Evolutionary conservation across 2,329 filamentous ascomycete genomes (phyloP), one percentile per base, ranked within the genome.

Genomic region (Alternaria brassicae): DNA sequence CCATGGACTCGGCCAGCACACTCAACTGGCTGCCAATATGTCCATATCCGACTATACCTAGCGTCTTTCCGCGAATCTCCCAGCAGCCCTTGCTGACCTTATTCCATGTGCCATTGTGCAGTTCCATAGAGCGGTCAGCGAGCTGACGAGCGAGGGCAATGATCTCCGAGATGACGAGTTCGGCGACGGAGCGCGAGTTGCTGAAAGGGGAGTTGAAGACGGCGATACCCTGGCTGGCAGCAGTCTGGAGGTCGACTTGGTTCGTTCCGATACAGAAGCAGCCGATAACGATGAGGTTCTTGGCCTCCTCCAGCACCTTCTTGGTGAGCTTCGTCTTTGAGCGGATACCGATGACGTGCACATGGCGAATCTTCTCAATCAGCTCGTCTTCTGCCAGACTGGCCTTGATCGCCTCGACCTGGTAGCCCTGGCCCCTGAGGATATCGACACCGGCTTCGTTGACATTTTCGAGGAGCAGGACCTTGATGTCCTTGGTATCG

Each of bases 201-300:
- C 91, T 93, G 81, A 99, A 99, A 1, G 95, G 95, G 44, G 95
- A 98, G 82, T 99, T 99, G 88, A 99, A 99, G 65, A 99, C 95
- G 34, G 93, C 93, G 77, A 98, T 97, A 67, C 95, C 93, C 75
- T 91, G 88, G 68, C 86, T 85, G 47, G 92, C 92, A 28, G 93
- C 92, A 75, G 88, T 94, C 62, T 92, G 86, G 60, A 96, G 87
- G 77, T 96, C 90, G 66, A 97, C 93, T 79, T 96, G 93, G 82
- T 96, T 98, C 57, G 95, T 99, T 67, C 95, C 95, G 72, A 99
- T 99, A 79, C 95, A 99, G 86, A 99, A 99, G 83, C 95, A 99
- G 61, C 95, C 95, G 70, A 98, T 88, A 62, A 97, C 95, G 59
- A 98, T 90, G 53, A 99, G 86, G 78, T 97, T 96, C 82, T 93